Conservation (phyloP, 768 basidiomycete genomes). For the Rickenella mellea region DNA sequence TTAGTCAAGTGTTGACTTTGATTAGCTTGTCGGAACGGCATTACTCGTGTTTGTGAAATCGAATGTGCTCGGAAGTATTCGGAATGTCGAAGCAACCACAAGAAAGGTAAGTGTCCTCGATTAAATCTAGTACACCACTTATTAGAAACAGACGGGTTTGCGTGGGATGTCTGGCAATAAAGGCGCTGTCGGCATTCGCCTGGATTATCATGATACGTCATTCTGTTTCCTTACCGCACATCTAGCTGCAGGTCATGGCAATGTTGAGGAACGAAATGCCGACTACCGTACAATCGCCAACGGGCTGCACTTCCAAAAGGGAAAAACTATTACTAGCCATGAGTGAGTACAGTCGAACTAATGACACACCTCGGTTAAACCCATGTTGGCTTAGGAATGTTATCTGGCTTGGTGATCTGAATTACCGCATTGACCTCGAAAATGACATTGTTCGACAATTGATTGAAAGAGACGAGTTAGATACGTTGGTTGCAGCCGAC, state of each 20-base stretch:
- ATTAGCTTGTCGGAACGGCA: constrained; percentile 89
- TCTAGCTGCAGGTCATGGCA: constrained; percentile 89
- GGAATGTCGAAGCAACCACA: constrained; percentile 86
- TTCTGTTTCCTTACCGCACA: constrained; percentile 96
- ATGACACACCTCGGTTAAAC: constrained; percentile 5
- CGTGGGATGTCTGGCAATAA: constrained; percentile 96
- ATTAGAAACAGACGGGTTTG: constrained; percentile 83
- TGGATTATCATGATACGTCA: constrained; percentile 85
- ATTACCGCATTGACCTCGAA: constrained; percentile 86
- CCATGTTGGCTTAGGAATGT: constrained; percentile 50
- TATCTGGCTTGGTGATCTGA: constrained; percentile 91
- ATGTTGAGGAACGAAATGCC: constrained; percentile 82
- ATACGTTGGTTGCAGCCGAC: constrained; percentile 69
- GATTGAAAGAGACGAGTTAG: constrained; percentile 56
- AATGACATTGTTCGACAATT: constrained; percentile 72
- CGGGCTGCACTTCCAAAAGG: constrained; percentile 81
- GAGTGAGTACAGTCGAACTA: constrained; percentile 48
- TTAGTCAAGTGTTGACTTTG: constrained; percentile 1
- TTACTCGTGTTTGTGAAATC: constrained; percentile 77
- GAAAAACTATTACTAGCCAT: constrained; percentile 81
- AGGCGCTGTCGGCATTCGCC: constrained; percentile 88
- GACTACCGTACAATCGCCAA: constrained; percentile 85
- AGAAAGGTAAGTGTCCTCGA: constrained; percentile 63
- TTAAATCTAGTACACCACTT: too few species aligned
- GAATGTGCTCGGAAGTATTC: constrained; percentile 66